Evolutionary conservation across 305 asterid species (phyloP), one percentile per base, ranked within the genome.

Genomic region (Fraxinus paxiana): DNA sequence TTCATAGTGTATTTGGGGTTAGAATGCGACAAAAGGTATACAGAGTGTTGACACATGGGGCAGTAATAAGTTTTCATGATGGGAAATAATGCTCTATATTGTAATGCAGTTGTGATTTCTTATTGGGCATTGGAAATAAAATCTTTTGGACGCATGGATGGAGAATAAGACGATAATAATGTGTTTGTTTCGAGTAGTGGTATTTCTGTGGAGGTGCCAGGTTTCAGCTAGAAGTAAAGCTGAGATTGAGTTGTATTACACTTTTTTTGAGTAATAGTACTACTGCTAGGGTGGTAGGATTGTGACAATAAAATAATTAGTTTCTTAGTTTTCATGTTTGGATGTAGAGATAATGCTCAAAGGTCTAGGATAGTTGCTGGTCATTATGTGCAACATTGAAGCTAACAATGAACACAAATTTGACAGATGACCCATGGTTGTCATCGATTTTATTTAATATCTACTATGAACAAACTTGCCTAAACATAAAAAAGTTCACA

Each of bases 51-150:
- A 15, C 10, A 30, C 20, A 20, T 1, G 18, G 35, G 78, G 43
- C 34, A 74, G 73, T 24, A 2, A 41, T 34, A 75, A 33, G 76
- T 73, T 82, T 76, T 51, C 63, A 37, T 5, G 37, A 35, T 34
- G 69, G 70, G 54, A 75, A 73, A 15, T 71, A 76, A 54, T 78
- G 59, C 8, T 37, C 71, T 67, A 43, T 70, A 20, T 61, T 43
- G 37, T 12, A 38, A 75, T 41, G 79, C 31, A 61, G 33, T 72
- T 72, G 41, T 81, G 75, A 72, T 81, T 74, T 59, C 71, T 73
- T 38, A 71, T 70, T 59, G 65, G 78, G 15, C 46, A 43, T 76
- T 83, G 30, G 74, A 75, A 74, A 75, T 24, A 24, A 37, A 6
- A 46, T 63, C 75, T 74, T 82, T 22, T 20, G 59, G 51, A 75